Evolutionary conservation across 257 asterid species (phyloP).

Genomic region (Hygrophila difformis): DNA sequence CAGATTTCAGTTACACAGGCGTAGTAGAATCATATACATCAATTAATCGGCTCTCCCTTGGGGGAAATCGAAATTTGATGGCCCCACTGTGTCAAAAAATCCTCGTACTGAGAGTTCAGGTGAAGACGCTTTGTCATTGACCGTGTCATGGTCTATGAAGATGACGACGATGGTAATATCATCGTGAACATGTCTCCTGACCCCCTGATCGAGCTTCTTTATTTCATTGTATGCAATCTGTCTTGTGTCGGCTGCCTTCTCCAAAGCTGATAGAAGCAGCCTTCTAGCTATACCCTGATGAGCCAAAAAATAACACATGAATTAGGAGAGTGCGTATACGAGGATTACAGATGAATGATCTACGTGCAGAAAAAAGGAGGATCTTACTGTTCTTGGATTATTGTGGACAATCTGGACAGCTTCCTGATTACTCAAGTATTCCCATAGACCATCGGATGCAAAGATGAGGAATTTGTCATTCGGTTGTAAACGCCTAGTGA

Average conservation of each 20-base stretch:
- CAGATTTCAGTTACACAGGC: too few relatives aligned
- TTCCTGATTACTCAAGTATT: conserved; percentile 51
- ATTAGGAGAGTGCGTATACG: too few relatives aligned
- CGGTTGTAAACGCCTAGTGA: conserved; percentile 28
- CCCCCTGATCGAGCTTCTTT: conserved; percentile 35
- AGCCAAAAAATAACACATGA: not conserved
- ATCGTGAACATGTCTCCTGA: conserved; percentile 49
- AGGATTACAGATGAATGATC: not conserved
- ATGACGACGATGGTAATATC: conserved; percentile 65
- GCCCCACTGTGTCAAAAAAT: conserved; percentile 42
- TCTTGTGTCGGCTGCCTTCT: conserved; percentile 32
- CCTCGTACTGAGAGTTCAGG: conserved; percentile 50
- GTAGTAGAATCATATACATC: too few relatives aligned
- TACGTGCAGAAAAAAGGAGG: not conserved
- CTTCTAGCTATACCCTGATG: conserved; percentile 71
- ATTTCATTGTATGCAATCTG: conserved; percentile 35
- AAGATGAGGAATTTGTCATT: conserved; percentile 55
- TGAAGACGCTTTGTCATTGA: conserved; percentile 20
- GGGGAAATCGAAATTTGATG: conserved; percentile 36
- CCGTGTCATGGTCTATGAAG: conserved; percentile 46
- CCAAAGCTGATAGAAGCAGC: conserved; percentile 44
- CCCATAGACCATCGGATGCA: conserved; percentile 90
- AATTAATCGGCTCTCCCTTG: not conserved
- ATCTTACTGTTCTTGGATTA: conserved; percentile 42
- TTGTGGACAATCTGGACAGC: conserved; percentile 61